Base-by-base conservation (phyloP, 805 yeast species). In the Kuraishia piskuri region DNA sequence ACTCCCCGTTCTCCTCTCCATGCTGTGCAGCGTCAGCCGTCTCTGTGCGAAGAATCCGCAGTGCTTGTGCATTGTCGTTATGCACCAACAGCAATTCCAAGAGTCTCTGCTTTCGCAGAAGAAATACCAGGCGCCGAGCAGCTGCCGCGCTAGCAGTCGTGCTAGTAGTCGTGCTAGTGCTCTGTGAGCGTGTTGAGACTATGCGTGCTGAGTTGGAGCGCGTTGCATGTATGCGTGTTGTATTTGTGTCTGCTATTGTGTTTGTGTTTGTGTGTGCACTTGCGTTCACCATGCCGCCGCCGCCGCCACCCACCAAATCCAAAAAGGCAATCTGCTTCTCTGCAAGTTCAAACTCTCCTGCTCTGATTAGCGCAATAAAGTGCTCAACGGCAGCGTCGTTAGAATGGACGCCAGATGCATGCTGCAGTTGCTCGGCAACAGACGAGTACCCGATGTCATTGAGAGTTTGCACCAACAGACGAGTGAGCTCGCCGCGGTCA, bases 401-500 rank as follows among this genome's bases (percentile, higher is more conserved):
- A 19, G 50, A 21, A 14, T 20, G 12, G 9, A 52, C 36, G 12
- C 50, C 50, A 14, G 48, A 36, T n/a, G 21, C 46, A 12, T 23
- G 46, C 19, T 17, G 31, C 9, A 52, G 36, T n/a, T 48, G 36
- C 21, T 26, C 21, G 46, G 50, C 22, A 17, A 48, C 24, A 22
- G 46, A 21, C 24, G 48, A 46, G 24, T 47, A 52, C n/a, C 53
- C 53, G 17, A 52, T 44, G 37, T 52, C 53, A n/a, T n/a, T 10
- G 37, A 52, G 50, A 25, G 48, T 23, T 37, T 52, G 53, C 2
- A 24, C 50, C 20, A 52, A n/a, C n/a, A 52, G 50, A 4, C 53
- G 44, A 12, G 46, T 25, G 23, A 52, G 12, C 23, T 52, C 50
- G 22, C n/a, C 22, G 10, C 47, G 44, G 20, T 52, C 50, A n/a